Base-by-base conservation (phyloP, 345 rosid species). In the Eucalyptus polyanthemos region DNA sequence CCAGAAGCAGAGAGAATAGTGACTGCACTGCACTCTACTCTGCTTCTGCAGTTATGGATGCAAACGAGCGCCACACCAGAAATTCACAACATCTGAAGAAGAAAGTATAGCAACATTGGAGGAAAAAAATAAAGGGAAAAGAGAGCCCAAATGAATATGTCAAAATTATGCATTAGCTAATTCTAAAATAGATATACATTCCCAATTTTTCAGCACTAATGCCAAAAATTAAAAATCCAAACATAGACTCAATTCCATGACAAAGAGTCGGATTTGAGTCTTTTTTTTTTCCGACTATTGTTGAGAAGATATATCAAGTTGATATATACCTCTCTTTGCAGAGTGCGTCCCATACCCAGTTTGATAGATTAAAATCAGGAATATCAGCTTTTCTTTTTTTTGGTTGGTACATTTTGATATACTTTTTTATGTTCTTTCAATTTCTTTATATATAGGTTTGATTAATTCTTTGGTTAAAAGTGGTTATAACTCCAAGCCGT, bases 361-460 rank as follows among this genome's bases (percentile, higher is more conserved):
- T 53, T 2, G 58, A 53, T 53, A 53, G 58, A 53, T 19, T 53
- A 53, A 53, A 53, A 53, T 53, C 25, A 21, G 0, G 58, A 53
- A 25, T 19, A 1, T 53, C 25, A 0, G 58, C 5, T 19, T 7
- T 8, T 17, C 2, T 4, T 47, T 13, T n/a, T 65, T 65, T 4
- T 7, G 3, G 0, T n/a, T 4, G 72, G 37, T 13, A 14, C 7
- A 65, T n/a, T n/a, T 65, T 6, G 4, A 14, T 65, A 14, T 65
- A 65, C 62, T 56, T 56, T 56, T 56, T 56, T 56, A 1, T n/a
- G 21, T 65, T 65, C 76, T 65, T n/a, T 65, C 31, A 65, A 0
- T n/a, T 65, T 31, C 76, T n/a, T n/a, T 65, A 65, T 0, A n/a
- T 65, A 24, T 65, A 65, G 40, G 40, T n/a, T n/a, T 14, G 34